Evolutionary conservation across 139 green algal genomes (phyloP).

Genomic region (Nannochloris sp.): DNA sequence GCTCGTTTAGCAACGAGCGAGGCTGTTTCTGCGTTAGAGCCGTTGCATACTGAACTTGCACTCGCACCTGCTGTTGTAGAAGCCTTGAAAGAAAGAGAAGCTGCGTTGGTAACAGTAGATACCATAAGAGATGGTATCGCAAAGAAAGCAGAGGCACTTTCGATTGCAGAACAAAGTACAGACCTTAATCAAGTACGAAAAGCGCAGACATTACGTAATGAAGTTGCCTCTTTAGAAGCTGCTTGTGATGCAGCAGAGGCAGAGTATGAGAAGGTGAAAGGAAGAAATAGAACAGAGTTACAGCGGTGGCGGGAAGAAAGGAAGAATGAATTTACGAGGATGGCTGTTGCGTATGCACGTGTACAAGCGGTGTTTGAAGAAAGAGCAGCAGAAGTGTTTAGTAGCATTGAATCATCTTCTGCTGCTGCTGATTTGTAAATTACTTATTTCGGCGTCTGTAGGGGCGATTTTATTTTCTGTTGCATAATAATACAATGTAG

Average conservation of each 20-base stretch:
- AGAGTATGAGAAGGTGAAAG: constrained; percentile 48
- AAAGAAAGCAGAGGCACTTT: constrained; percentile 15
- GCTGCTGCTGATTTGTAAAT: too few relatives aligned
- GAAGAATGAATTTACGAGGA: constrained; percentile 3
- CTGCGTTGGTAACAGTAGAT: constrained; percentile 57
- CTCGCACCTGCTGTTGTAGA: constrained; percentile 34
- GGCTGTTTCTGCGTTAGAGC: constrained; percentile 27
- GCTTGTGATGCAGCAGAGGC: constrained; percentile 23
- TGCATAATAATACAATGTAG: too few relatives aligned
- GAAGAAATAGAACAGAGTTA: constrained; percentile 33
- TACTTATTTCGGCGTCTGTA: too few relatives aligned
- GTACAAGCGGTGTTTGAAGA: constrained; percentile 9
- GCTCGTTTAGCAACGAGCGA: constrained; percentile 17
- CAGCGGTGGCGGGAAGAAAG: constrained; percentile 14
- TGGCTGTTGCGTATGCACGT: constrained; percentile 3
- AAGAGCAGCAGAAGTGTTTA: constrained; percentile 4
- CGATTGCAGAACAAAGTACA: constrained; percentile 30
- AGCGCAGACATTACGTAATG: constrained; percentile 30
- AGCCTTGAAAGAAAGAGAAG: constrained; percentile 48
- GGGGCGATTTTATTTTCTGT: too few relatives aligned
- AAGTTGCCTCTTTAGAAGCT: constrained; percentile 41
- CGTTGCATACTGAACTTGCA: constrained; percentile 58
- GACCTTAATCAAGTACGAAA: constrained; percentile 32
- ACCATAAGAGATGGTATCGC: constrained; percentile 46
- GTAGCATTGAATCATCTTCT: neutral